phyloP scores from a whole-genome alignment of 2,329 filamentous ascomycete species.

The Lachnellula subtilissima region DNA sequence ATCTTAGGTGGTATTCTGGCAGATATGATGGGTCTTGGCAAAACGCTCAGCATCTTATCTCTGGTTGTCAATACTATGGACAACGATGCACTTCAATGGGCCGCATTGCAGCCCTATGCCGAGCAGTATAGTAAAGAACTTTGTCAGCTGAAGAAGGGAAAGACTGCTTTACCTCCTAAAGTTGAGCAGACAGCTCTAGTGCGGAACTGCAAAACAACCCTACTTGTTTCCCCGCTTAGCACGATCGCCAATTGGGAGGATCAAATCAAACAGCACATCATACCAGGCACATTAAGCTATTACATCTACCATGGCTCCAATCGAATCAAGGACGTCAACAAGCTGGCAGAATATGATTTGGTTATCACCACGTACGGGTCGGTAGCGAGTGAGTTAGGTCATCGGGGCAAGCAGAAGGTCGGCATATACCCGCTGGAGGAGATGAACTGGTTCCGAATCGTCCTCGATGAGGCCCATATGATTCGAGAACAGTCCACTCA shows the following conservation, averaged over 20 bases:
- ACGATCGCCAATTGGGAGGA: slow-evolving; percentile 93
- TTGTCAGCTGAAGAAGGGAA: slow-evolving; percentile 26
- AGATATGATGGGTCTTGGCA: slow-evolving; percentile 87
- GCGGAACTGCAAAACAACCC: slow-evolving; percentile 70
- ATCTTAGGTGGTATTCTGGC: slow-evolving; percentile 70
- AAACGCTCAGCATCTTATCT: slow-evolving; percentile 80
- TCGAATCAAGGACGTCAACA: slow-evolving; percentile 62
- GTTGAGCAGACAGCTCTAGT: slow-evolving; percentile 39
- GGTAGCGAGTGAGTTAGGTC: slow-evolving; percentile 70
- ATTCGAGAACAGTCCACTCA: slow-evolving; percentile 81
- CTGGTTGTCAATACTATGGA: slow-evolving; percentile 63
- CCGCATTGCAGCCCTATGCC: slow-evolving; percentile 42
- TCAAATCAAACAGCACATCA: slow-evolving; percentile 80
- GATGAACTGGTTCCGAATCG: slow-evolving; percentile 88
- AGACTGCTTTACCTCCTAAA: slow-evolving; percentile 24
- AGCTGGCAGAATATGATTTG: slow-evolving; percentile 71
- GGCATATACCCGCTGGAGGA: slow-evolving; percentile 64
- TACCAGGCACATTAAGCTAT: slow-evolving; percentile 57
- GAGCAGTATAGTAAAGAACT: slow-evolving; percentile 27
- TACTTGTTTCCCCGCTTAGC: slow-evolving; percentile 84
- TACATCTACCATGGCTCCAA: slow-evolving; percentile 84
- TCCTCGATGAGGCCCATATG: slow-evolving; percentile 90
- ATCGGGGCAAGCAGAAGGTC: slow-evolving; percentile 55
- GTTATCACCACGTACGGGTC: slow-evolving; percentile 93
- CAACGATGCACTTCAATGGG: slow-evolving; percentile 57